Evolutionary conservation across 192 early-diverging fungal genomes (phyloP).

Genomic region (Coemansia sp.): DNA sequence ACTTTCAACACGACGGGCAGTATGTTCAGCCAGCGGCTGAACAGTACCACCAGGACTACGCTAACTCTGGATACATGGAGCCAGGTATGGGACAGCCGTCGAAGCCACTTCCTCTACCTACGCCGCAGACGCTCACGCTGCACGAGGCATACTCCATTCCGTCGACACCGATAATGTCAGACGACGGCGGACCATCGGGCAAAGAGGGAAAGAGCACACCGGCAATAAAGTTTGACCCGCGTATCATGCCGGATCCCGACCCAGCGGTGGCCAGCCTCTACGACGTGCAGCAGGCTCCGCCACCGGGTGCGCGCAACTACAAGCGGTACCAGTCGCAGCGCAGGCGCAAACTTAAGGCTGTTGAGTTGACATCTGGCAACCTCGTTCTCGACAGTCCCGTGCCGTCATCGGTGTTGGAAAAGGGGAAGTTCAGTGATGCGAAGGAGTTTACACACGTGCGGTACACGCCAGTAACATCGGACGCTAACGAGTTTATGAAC

Average conservation of each 20-base stretch:
- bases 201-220: slow-evolving; percentile 13
- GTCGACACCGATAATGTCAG: slow-evolving; percentile 34
- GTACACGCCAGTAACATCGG: slow-evolving; percentile 89
- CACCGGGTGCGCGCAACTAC: slow-evolving; percentile 47
- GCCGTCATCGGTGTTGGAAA: slow-evolving; percentile 57
- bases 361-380: slow-evolving; percentile 69
- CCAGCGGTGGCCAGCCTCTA: slow-evolving; percentile 41
- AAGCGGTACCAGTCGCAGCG: slow-evolving; percentile 54
- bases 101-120: slow-evolving; percentile 43
- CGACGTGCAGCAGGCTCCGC: slow-evolving; percentile 45
- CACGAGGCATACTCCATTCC: slow-evolving; percentile 45
- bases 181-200: slow-evolving; percentile 13
- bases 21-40: slow-evolving; percentile 20
- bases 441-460: slow-evolving; percentile 91
- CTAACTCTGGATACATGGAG: slow-evolving; percentile 15
- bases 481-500: slow-evolving; percentile 77
- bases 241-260: slow-evolving; percentile 47
- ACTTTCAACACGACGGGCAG: slow-evolving; percentile 41
- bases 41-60: slow-evolving; percentile 25
- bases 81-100: slow-evolving; percentile 22
- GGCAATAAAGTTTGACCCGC: slow-evolving; percentile 41
- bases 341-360: slow-evolving; percentile 50
- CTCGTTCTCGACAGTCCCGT: slow-evolving; percentile 74
- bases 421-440: slow-evolving; percentile 55
- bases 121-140: slow-evolving; percentile 38